phyloP scores from a whole-genome alignment of 345 rosid species.

The Salix exigua region DNA sequence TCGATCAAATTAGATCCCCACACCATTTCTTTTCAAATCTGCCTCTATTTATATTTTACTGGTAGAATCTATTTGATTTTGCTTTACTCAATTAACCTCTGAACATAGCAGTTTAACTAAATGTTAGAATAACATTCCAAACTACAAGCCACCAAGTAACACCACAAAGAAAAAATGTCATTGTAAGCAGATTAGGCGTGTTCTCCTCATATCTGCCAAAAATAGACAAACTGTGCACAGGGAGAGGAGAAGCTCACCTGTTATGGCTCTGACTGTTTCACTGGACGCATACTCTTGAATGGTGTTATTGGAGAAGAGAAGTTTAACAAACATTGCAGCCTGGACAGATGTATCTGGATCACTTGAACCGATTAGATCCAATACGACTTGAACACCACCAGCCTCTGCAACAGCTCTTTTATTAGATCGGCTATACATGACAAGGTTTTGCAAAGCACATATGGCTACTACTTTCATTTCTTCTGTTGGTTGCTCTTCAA shows the following conservation, averaged over 20 bases:
- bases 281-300: constrained; percentile 99
- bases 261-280: constrained; percentile 96
- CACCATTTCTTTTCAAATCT: not conserved
- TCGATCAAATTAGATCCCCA: not conserved
- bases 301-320: constrained; percentile 93
- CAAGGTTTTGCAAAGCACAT: constrained; percentile 97
- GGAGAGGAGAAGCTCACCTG: constrained; percentile 53
- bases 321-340: constrained; percentile 96
- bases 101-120: not conserved
- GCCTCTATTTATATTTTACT: not conserved
- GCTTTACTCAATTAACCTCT: not conserved
- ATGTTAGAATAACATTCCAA: not conserved
- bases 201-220: not conserved
- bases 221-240: not conserved
- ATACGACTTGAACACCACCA: constrained; percentile 94
- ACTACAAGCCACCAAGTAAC: not conserved
- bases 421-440: constrained; percentile 89
- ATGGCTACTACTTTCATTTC: constrained; percentile 99
- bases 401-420: constrained; percentile 99
- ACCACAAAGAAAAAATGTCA: not conserved
- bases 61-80: not conserved
- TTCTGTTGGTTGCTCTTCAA: constrained; percentile 98
- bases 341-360: constrained; percentile 93
- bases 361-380: constrained; percentile 93
- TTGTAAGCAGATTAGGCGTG: not conserved